Percentiles rank a stretch among this genome's conserved stretches.
Conservation (phyloP, 2,329 filamentous ascomycete genomes). For the Xylaria arbuscula region DNA sequence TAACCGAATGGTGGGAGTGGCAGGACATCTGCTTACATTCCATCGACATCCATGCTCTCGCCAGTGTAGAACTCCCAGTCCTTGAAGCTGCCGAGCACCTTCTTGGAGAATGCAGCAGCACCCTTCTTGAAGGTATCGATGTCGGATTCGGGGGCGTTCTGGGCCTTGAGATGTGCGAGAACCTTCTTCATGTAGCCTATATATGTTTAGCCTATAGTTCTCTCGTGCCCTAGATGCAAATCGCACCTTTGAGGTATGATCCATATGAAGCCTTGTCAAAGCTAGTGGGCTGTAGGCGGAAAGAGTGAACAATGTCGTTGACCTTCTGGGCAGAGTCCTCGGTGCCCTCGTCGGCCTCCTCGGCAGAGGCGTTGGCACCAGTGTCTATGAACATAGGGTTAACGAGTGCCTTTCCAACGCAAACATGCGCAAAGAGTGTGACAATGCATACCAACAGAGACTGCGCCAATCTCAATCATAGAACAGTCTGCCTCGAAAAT, state of each 20-base stretch:
- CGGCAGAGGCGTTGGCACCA: conserved; percentile 96
- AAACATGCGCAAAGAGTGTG: neutral
- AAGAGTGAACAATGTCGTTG: conserved; percentile 93
- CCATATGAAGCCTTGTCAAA: conserved; percentile 93
- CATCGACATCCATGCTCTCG: conserved; percentile 91
- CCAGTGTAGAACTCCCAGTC: conserved; percentile 96
- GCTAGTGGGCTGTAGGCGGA: conserved; percentile 81
- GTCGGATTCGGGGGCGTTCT: conserved; percentile 69
- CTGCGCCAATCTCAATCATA: conserved; percentile 84
- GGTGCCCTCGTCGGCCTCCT: conserved; percentile 80
- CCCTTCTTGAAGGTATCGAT: conserved; percentile 84
- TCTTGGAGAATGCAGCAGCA: conserved; percentile 80
- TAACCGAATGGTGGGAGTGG: neutral
- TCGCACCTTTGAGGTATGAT: conserved; percentile 83
- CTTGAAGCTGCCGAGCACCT: conserved; percentile 85
- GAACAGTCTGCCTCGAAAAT: conserved; percentile 92
- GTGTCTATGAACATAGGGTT: conserved; percentile 67
- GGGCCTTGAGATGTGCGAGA: conserved; percentile 75
- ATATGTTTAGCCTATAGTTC: conserved; percentile 25
- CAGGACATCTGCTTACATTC: conserved; percentile 75
- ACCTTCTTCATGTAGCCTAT: conserved; percentile 91
- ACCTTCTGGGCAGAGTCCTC: conserved; percentile 79
- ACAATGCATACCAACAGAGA: conserved; percentile 73
- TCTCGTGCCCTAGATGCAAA: neutral
- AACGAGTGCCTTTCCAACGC: conserved; percentile 26